These are phyloP conservation scores for Boletus reticuloceps DNA, from an alignment of 768 basidiomycete species.

Conservation along the genomic window DNA sequence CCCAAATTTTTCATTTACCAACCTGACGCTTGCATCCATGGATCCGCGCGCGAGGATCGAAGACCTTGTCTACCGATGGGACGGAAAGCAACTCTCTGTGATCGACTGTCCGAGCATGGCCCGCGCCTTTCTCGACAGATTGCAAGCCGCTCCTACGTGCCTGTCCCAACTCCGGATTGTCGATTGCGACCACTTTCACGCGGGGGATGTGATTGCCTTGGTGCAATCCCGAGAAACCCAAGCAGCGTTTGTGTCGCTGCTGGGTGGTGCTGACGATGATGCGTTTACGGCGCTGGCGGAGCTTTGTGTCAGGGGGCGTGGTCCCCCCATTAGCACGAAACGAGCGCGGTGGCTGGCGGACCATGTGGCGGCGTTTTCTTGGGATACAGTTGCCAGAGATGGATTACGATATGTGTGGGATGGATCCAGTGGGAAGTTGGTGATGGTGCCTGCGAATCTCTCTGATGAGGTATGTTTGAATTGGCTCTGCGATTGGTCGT, in stretches of 20 bases:
- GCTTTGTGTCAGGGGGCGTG: slow-evolving; percentile 1
- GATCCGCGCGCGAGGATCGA: background rate
- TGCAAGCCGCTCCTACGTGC: background rate
- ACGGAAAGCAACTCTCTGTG: slow-evolving; percentile 2
- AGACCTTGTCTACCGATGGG: slow-evolving; percentile 5
- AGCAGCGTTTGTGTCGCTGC: slow-evolving; percentile 1
- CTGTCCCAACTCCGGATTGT: slow-evolving; percentile 2
- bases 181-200: slow-evolving; percentile 8
- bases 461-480: too few species aligned
- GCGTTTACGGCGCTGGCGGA: background rate
- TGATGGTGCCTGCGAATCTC: background rate
- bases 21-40: slow-evolving; percentile 4
- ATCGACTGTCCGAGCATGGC: slow-evolving; percentile 3
- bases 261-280: background rate
- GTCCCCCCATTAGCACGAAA: slow-evolving; percentile 2
- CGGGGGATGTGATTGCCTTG: background rate
- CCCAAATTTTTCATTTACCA: background rate
- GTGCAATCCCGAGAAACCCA: slow-evolving; percentile 4
- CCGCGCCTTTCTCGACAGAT: background rate
- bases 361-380: slow-evolving; percentile 6
- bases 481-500: too few species aligned
- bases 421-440: background rate
- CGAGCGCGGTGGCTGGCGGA: slow-evolving; percentile 3
- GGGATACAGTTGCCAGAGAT: slow-evolving; percentile 10
- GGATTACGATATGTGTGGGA: slow-evolving; percentile 9